A percentile compares a stretch with the other conserved stretches of the same genome.
Evolutionary conservation across 2,329 filamentous ascomycete species (phyloP).

Genomic region (Ambrosiella beaveri): DNA sequence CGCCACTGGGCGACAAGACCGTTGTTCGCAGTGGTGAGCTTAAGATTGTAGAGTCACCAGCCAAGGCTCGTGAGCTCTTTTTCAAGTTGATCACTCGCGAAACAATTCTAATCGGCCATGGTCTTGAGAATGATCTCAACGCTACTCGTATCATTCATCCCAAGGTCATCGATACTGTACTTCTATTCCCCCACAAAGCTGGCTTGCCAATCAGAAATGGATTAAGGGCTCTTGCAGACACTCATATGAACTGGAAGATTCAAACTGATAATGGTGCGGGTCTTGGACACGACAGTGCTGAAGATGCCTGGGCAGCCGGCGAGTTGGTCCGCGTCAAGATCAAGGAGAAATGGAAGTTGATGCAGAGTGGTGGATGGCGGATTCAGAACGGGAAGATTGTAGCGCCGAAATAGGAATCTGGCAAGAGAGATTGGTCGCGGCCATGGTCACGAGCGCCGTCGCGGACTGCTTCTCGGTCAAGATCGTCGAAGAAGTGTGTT

Average conservation of each 20-base stretch:
- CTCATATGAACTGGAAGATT: conserved; percentile 57
- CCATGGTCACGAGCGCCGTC: no score
- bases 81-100: conserved; percentile 56
- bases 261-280: conserved; percentile 43
- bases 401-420: conserved; percentile 19
- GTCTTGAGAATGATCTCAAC: conserved; percentile 90
- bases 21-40: conserved; percentile 28
- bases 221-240: conserved; percentile 56
- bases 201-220: conserved; percentile 64
- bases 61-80: conserved; percentile 57
- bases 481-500: no score
- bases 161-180: conserved; percentile 65
- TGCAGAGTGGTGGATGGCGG: conserved; percentile 52
- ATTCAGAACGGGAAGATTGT: conserved; percentile 32
- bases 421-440: background rate
- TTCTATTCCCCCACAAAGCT: conserved; percentile 62
- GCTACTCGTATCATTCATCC: conserved; percentile 69
- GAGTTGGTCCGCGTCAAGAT: conserved; percentile 64
- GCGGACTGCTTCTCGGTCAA: no score
- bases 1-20: conserved; percentile 16
- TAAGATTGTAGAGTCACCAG: conserved; percentile 58
- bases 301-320: conserved; percentile 79
- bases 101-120: conserved; percentile 81
- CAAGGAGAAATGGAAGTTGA: conserved; percentile 47
- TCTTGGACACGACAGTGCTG: conserved; percentile 63